Conservation (phyloP, 1,139 yeast species). For the Insectozyma bohioensis region DNA sequence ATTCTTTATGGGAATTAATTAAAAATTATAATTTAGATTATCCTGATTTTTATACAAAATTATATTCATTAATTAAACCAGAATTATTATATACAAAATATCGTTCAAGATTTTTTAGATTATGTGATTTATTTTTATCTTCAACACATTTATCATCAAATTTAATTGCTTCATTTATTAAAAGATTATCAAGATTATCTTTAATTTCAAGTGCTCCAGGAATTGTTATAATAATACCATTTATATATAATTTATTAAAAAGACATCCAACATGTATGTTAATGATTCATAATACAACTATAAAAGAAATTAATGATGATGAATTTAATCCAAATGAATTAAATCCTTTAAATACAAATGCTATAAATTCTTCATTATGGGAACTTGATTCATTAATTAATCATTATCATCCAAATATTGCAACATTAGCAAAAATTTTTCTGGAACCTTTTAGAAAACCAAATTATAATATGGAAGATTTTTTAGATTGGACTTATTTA, state of each 20-base stretch:
- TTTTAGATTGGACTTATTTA: constrained; percentile 80
- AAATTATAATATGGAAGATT: constrained; percentile 87
- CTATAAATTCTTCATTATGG: constrained; percentile 88
- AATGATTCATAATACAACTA: constrained; percentile 60
- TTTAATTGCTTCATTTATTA: constrained; percentile 86
- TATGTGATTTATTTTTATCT: constrained; percentile 80
- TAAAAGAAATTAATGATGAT: constrained; percentile 45
- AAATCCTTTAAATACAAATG: constrained; percentile 79
- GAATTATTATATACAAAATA: constrained; percentile 74
- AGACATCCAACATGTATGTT: constrained; percentile 94
- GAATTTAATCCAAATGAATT: constrained; percentile 62
- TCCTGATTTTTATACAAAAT: constrained; percentile 83
- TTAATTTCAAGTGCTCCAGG: constrained; percentile 89
- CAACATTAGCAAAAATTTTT: constrained; percentile 85
- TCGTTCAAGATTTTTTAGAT: constrained; percentile 83
- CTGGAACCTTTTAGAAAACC: constrained; percentile 89
- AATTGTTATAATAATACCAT: constrained; percentile 83
- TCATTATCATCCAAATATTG: constrained; percentile 96
- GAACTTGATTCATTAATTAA: constrained; percentile 76
- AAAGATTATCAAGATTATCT: constrained; percentile 72
- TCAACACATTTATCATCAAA: constrained; percentile 87
- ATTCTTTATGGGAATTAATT: constrained; percentile 86
- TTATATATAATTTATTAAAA: constrained; percentile 82
- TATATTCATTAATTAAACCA: constrained; percentile 78
- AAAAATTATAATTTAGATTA: constrained; percentile 82